Percentiles rank a stretch among this genome's conserved stretches.
Evolutionary conservation across 2,329 filamentous ascomycete genomes (phyloP).

Genomic region (Colletotrichum cereale): DNA sequence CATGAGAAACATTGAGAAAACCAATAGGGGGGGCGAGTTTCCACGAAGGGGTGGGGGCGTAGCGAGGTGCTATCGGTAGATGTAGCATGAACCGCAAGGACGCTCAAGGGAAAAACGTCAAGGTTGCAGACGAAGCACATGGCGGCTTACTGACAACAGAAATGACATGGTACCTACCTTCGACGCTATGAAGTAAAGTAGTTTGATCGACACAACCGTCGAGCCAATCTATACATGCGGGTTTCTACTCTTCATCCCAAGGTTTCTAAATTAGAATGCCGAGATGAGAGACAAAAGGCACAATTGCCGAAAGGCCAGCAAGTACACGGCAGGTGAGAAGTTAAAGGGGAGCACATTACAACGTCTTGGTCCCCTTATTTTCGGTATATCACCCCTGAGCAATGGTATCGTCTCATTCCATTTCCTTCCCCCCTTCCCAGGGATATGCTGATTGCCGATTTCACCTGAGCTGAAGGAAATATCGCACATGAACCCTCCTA

Average conservation of each 20-base stretch:
- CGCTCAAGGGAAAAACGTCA: background rate
- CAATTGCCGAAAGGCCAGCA: background rate
- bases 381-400: background rate
- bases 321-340: background rate
- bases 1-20: background rate
- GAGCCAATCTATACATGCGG: background rate
- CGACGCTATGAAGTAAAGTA: background rate
- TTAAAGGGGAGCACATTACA: background rate
- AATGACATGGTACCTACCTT: background rate
- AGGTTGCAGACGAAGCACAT: conserved; percentile 2
- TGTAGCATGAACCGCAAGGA: conserved; percentile 21
- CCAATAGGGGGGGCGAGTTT: background rate
- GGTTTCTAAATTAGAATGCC: conserved; percentile 5
- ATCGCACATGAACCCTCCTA: background rate
- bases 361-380: background rate
- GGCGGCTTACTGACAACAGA: conserved; percentile 9
- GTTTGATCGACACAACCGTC: conserved; percentile 19
- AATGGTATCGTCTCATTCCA: conserved; percentile 10
- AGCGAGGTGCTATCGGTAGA: background rate
- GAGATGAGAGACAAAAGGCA: background rate
- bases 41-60: background rate
- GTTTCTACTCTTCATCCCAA: conserved; percentile 5
- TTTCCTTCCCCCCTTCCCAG: background rate
- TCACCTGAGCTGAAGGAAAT: background rate
- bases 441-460: conserved; percentile 8